These are phyloP conservation scores for Borovskyia barvae DNA, from an alignment of 208 protist species.

Conservation along the genomic window DNA sequence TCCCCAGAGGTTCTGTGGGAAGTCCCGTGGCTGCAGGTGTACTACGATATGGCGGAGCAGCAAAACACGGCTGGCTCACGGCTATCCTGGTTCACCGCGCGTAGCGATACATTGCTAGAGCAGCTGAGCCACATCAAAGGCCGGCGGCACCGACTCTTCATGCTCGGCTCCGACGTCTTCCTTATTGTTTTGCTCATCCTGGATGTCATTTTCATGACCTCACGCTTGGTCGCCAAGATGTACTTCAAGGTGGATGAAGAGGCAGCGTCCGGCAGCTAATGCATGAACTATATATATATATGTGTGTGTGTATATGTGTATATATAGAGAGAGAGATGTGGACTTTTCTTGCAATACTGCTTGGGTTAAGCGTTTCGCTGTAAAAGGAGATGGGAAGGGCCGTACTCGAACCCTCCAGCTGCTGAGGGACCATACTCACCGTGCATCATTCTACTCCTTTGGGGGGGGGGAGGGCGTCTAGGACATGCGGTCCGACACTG, in stretches of 20 bases:
- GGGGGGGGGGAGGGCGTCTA: no score
- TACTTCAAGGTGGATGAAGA: slow-evolving; percentile 41
- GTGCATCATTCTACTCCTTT: no score
- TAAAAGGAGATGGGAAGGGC: no score
- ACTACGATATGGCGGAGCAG: slow-evolving; percentile 51
- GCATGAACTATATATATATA: no score
- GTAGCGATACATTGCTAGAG: slow-evolving; percentile 64
- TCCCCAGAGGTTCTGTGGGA: slow-evolving; percentile 74
- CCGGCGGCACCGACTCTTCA: slow-evolving; percentile 66
- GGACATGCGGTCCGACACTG: no score
- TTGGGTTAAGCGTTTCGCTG: no score
- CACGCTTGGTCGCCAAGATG: slow-evolving; percentile 42
- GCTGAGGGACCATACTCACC: no score
- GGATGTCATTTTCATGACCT: slow-evolving; percentile 61
- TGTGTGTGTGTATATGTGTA: background rate
- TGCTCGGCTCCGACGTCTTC: slow-evolving; percentile 72
- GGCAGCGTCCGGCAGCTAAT: no score
- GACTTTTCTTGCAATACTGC: background rate
- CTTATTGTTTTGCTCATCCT: slow-evolving; percentile 66
- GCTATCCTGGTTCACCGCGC: slow-evolving; percentile 55
- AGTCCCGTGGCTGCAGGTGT: slow-evolving; percentile 64
- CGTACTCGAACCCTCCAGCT: no score
- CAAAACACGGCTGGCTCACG: slow-evolving; percentile 56
- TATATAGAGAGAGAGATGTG: no score
- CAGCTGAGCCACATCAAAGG: slow-evolving; percentile 59